Evolutionary conservation across 192 early-diverging fungal species (phyloP).

Genomic region (Cladochytrium replicatum): DNA sequence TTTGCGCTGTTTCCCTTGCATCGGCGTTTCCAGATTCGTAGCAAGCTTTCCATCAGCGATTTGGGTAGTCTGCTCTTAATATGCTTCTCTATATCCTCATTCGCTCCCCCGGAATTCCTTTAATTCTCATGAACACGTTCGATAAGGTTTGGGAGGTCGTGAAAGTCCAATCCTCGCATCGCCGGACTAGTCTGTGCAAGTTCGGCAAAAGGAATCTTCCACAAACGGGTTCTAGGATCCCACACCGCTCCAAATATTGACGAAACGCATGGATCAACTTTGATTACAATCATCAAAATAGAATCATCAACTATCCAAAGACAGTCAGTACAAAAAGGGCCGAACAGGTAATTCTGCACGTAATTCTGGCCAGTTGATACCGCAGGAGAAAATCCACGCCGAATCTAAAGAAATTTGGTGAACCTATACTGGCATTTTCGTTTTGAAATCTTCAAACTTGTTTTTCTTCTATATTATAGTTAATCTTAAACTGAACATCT

Average conservation of each 20-base stretch:
- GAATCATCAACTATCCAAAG: too few species aligned
- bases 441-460: too few species aligned
- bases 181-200: neutral
- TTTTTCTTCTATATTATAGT: too few species aligned
- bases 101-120: neutral
- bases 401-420: too few species aligned
- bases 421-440: too few species aligned
- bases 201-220: neutral
- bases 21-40: too few species aligned
- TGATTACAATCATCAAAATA: too few species aligned
- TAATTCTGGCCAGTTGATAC: slow-evolving; percentile 48
- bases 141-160: slow-evolving; percentile 6
- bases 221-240: neutral
- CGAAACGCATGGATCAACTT: neutral
- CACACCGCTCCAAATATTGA: neutral
- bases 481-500: too few species aligned
- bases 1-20: too few species aligned
- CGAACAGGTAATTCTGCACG: slow-evolving; percentile 47
- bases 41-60: slow-evolving; percentile 12
- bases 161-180: too few species aligned
- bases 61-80: slow-evolving; percentile 1
- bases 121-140: neutral
- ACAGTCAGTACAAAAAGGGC: too few species aligned
- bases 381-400: slow-evolving; percentile 57
- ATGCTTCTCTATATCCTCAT: neutral